Evolutionary conservation across 495 filamentous ascomycete genomes (phyloP).

Genomic region (Mycothermus thermophilus): DNA sequence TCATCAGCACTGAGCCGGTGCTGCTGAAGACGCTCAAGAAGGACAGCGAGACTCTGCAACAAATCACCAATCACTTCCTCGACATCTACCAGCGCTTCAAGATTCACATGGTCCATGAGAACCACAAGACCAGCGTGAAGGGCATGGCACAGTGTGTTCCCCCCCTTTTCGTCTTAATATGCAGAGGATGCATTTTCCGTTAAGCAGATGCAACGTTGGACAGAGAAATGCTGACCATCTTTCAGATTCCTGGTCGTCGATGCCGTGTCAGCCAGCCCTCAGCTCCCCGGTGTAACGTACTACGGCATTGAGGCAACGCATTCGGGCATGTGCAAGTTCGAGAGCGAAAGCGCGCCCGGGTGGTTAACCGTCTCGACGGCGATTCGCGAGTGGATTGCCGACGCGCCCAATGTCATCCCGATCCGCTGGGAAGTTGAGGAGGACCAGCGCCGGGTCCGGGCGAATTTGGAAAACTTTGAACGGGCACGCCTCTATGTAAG

Average conservation of each 20-base stretch:
- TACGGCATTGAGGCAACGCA: constrained; percentile 75
- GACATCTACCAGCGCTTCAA: constrained; percentile 59
- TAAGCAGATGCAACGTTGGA: neutral
- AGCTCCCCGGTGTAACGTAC: constrained; percentile 57
- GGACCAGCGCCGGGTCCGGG: constrained; percentile 33
- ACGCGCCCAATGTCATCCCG: constrained; percentile 43
- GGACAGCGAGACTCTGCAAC: constrained; percentile 68
- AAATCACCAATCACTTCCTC: constrained; percentile 64
- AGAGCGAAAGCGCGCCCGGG: constrained; percentile 54
- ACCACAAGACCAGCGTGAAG: constrained; percentile 49
- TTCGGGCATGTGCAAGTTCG: constrained; percentile 80
- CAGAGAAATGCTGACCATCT: constrained; percentile 2
- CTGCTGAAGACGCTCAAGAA: constrained; percentile 58
- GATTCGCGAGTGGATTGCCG: constrained; percentile 51
- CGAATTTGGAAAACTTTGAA: constrained; percentile 30
- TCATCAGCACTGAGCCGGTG: constrained; percentile 56
- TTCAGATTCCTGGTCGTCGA: constrained; percentile 48
- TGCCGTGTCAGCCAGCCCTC: constrained; percentile 58
- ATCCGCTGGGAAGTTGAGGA: constrained; percentile 52
- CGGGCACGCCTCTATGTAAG: constrained; percentile 30
- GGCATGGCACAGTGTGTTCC: constrained; percentile 36
- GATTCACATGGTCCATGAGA: constrained; percentile 56
- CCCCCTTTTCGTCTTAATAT: too few species aligned
- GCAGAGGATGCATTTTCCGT: neutral
- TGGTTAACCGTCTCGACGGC: constrained; percentile 61